Percentiles rank a stretch among this genome's conserved stretches.
Conservation (phyloP, 2,329 filamentous ascomycete genomes). For the Sporothrix pallida region DNA sequence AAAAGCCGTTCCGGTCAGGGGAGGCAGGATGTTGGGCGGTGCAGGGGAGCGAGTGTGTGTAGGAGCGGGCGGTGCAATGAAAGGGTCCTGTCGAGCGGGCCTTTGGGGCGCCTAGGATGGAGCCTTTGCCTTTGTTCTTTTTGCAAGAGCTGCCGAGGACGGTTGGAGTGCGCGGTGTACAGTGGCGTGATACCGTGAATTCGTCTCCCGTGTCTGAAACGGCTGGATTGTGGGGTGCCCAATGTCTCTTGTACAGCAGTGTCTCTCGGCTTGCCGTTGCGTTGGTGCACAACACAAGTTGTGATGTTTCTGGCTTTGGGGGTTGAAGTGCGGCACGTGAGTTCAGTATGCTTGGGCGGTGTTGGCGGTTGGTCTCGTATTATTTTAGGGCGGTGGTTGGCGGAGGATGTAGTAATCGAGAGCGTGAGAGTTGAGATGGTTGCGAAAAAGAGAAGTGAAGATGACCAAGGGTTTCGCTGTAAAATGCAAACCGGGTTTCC, state of each 20-base stretch:
- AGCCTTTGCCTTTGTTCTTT: neutral
- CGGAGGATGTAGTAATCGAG: neutral
- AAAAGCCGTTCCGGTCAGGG: slow-evolving; percentile 26
- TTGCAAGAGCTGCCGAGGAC: neutral
- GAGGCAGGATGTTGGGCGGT: slow-evolving; percentile 21
- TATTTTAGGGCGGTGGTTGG: neutral
- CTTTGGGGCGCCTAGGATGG: too few species aligned
- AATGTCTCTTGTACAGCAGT: slow-evolving; percentile 7
- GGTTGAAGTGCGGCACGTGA: slow-evolving; percentile 26
- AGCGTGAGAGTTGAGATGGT: neutral
- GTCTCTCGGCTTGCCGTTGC: slow-evolving; percentile 20
- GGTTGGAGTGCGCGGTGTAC: neutral
- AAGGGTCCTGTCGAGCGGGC: neutral
- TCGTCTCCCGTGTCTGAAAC: slow-evolving; percentile 32
- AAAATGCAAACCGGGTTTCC: slow-evolving; percentile 9
- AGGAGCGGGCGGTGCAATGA: neutral
- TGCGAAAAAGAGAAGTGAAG: neutral
- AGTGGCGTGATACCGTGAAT: slow-evolving; percentile 31
- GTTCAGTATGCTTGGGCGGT: neutral
- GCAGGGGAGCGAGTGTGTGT: neutral
- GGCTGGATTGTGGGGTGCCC: slow-evolving; percentile 21
- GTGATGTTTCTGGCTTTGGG: slow-evolving; percentile 9
- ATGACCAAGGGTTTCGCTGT: neutral
- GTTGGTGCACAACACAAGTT: slow-evolving; percentile 10
- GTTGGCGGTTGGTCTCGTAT: slow-evolving; percentile 5